These are phyloP conservation scores for Verticillium dahliae DNA, from an alignment of 2,329 filamentous ascomycete genomes.

Conservation along the genomic window DNA sequence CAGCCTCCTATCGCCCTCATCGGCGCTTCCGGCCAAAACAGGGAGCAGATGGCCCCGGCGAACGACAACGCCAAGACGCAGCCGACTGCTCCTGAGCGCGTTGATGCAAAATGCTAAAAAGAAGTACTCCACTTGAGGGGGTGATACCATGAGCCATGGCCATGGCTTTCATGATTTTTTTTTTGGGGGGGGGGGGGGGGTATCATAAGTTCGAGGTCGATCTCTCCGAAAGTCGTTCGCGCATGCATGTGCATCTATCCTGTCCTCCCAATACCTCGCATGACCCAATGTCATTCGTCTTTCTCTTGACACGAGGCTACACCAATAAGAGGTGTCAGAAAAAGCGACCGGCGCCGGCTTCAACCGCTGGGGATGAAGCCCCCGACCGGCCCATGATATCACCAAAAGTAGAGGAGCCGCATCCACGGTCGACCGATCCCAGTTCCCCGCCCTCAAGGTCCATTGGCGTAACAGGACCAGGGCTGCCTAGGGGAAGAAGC, in stretches of 20 bases:
- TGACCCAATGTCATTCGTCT: neutral
- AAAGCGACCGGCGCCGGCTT: conserved; percentile 21
- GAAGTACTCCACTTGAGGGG: neutral
- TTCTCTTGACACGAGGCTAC: neutral
- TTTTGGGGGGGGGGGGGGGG: neutral
- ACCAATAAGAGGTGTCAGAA: conserved; percentile 4
- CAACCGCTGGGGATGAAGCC: conserved; percentile 22
- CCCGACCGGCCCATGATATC: conserved; percentile 22
- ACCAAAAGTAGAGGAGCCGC: conserved; percentile 16
- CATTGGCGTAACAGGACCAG: conserved; percentile 57
- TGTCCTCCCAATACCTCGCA: neutral
- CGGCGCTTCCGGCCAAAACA: too few relatives aligned
- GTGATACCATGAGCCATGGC: neutral
- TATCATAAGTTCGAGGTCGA: conserved; percentile 8
- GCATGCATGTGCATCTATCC: neutral
- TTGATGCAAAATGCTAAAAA: neutral
- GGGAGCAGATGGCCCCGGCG: too few relatives aligned
- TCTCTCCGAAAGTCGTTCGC: neutral
- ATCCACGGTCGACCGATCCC: conserved; percentile 28
- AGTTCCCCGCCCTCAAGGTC: conserved; percentile 35
- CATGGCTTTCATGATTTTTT: too few relatives aligned
- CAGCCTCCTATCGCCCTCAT: too few relatives aligned
- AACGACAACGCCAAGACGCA: too few relatives aligned
- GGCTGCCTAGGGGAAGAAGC: conserved; percentile 48
- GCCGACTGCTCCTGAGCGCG: too few relatives aligned